A percentile compares a stretch with the other conserved stretches of the same genome.
These are phyloP conservation scores for Medicago lupulina DNA, from an alignment of 306 rosid species.

Conservation along the genomic window DNA sequence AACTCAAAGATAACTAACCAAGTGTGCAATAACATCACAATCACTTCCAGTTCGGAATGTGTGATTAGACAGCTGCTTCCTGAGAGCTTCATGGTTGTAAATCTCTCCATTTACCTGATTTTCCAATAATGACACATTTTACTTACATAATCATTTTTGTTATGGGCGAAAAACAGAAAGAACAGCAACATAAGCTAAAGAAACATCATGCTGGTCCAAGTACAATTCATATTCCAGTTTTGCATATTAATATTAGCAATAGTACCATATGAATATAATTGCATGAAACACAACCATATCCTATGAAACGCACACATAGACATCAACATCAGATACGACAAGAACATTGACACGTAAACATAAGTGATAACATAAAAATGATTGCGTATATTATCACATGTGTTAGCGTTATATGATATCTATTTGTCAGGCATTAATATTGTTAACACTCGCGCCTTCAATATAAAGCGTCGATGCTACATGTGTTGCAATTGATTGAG, in stretches of 20 bases:
- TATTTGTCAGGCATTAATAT: not conserved
- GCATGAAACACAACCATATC: not conserved
- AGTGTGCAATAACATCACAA: slow-evolving; percentile 94
- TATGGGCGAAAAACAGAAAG: not conserved
- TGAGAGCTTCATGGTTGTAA: slow-evolving; percentile 88
- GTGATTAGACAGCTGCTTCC: slow-evolving; percentile 75
- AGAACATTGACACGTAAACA: too few species aligned
- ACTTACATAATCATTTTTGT: not conserved
- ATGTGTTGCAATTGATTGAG: not conserved
- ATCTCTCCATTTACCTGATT: slow-evolving; percentile 91
- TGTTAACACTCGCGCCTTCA: not conserved
- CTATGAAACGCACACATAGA: not conserved
- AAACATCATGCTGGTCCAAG: not conserved
- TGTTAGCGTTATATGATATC: not conserved
- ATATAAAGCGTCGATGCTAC: not conserved
- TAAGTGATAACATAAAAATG: not conserved
- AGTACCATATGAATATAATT: not conserved
- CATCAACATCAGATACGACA: not conserved
- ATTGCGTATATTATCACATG: not conserved
- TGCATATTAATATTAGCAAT: too few species aligned
- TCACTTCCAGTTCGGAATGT: slow-evolving; percentile 88
- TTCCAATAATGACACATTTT: not conserved
- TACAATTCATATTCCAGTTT: slow-evolving; percentile 9
- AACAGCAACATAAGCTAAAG: too few species aligned
- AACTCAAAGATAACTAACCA: slow-evolving; percentile 45